Base-by-base conservation (phyloP, 2,329 filamentous ascomycete species). In the Aspergillus sp. region DNA sequence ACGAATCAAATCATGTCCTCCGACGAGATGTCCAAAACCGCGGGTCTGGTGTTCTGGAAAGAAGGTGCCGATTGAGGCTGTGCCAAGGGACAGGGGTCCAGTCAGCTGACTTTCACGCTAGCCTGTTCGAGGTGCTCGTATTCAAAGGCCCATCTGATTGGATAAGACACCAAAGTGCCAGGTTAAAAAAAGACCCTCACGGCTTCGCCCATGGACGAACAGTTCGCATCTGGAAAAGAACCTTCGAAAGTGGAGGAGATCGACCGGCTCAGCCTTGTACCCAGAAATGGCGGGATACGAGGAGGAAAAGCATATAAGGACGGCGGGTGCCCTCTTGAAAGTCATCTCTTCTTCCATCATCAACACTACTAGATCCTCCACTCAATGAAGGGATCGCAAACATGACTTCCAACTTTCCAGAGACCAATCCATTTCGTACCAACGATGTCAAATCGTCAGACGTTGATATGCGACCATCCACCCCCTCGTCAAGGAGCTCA, bases 51-150 rank as follows among this genome's bases (percentile, higher is more conserved):
- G 27, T 31, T 31, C 27, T 31, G 9, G 27, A 27, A 27, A 27
- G 27, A 31, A 31, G 27, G 27, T 47, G 27, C 9, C 14, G 17
- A 31, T 21, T 51, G 31, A 39, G 48, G 45, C 44, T 46, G 44
- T 46, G 44, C 44, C 44, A 46, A 46, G 25, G 25, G 43, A 8
- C 43, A 23, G 27, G 19, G 19, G 21, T 25, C n/a, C 6, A 11
- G 39, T 33, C 49, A 31, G 50, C 15, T 45, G 39, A 21, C 15
- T 5, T n/a, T 3, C 14, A 25, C 19, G 14, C 51, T 53, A 53
- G 39, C 48, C 48, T 1, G 5, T 54, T 57, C 33, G 9, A 58
- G 39, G 12, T 27, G 39, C 8, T 60, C 60, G 60, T 62, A 62
- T 55, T 57, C 52, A 53, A 27, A 37, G 37, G 15, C 3, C 40